Percentiles rank a stretch among this genome's conserved stretches.
Evolutionary conservation across 2,329 filamentous ascomycete genomes (phyloP).

Genomic region (Ascochyta pisi): DNA sequence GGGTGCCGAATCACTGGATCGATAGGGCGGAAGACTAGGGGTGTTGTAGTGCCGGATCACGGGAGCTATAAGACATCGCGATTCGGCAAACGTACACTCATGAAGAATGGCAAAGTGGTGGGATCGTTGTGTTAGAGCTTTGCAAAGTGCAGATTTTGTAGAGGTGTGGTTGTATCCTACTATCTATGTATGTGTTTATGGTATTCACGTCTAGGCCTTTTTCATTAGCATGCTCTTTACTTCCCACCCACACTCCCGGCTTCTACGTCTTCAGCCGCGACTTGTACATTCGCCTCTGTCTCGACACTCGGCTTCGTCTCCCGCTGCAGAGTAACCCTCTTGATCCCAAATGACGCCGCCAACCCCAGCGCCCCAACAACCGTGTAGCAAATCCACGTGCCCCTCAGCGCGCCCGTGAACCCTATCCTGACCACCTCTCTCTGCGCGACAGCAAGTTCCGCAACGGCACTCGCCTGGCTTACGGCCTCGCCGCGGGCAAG

Average conservation of each 20-base stretch:
- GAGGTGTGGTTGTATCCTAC: too few species aligned
- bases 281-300: neutral
- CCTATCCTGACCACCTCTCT: constrained; percentile 49
- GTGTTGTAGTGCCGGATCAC: too few species aligned
- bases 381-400: constrained; percentile 61
- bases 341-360: constrained; percentile 43
- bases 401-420: constrained; percentile 53
- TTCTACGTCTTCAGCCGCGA: neutral
- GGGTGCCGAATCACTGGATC: too few species aligned
- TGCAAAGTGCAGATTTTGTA: too few species aligned
- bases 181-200: too few species aligned
- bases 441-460: constrained; percentile 37
- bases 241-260: neutral
- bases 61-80: too few species aligned
- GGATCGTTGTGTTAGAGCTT: too few species aligned
- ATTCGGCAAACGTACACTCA: too few species aligned
- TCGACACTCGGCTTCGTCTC: neutral
- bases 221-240: too few species aligned
- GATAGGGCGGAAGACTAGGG: too few species aligned
- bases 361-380: constrained; percentile 48
- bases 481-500: constrained; percentile 43
- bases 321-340: constrained; percentile 36
- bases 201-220: too few species aligned
- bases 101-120: too few species aligned
- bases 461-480: constrained; percentile 35